Evolutionary conservation across 805 yeast species (phyloP), one percentile per base, ranked within the genome.

Genomic region (Kurtzmaniella fragi): DNA sequence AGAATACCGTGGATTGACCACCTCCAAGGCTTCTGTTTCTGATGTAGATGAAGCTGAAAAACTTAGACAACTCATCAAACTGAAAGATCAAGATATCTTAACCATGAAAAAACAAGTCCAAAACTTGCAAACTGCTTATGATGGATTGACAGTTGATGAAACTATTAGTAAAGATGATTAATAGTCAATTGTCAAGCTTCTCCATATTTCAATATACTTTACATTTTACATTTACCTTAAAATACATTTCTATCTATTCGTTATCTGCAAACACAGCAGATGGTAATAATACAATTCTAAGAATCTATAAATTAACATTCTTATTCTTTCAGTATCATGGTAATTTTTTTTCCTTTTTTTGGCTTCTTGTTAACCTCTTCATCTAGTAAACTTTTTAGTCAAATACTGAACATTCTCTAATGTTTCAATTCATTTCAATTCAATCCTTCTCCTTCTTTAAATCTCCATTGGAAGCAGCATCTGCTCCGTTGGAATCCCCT

Each of bases 111-210:
- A 63, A 44, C 84, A 80, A 53, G 61, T 78, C 42, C 55, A 56
- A 15, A 78, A 78, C 3, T 61, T 75, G 40, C 82, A 78, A 54
- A 58, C 49, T 13, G 65, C 70, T 8, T 78, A 69, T 50, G 77
- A 78, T 47, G 60, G 56, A 25, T 62, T 70, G 45, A 65, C 45
- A 30, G 34, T 32, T 1, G 43, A 34, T 13, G 41, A 27, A 8
- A 32, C 20, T 11, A 35, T 31, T 17, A 28, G 17, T 12, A 45
- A 48, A 28, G 42, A 38, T 38, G 45, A 43, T 31, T 46, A 47
- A 13, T 20, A 33, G 29, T 17, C 27, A 12, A 17, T 16, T 31
- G n/a, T n/a, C n/a, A n/a, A n/a, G n/a, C n/a, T n/a, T n/a, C n/a
- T n/a, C n/a, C n/a, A n/a, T n/a, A n/a, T n/a, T n/a, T n/a, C n/a